Evolutionary conservation across 371 early-diverging fungal genomes (phyloP), one percentile per base, ranked within the genome.

Genomic region (Nematocida sp.): DNA sequence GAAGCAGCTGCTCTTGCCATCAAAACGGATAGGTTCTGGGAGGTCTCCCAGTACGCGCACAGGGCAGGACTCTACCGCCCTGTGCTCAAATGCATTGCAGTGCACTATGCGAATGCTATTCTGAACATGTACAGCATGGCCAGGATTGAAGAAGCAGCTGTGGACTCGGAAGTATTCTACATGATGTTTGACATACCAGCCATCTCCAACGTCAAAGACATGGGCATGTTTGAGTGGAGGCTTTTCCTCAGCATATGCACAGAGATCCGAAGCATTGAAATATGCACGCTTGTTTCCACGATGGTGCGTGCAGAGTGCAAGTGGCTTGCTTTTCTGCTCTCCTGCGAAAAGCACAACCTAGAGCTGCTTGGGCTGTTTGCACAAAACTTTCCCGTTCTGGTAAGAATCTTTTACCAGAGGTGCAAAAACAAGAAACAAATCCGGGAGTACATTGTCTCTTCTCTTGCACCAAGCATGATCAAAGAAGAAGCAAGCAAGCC

Each of bases 131-230:
- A 60, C 62, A 46, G 62, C n/a, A 37, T 70, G 27, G 36, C 74
- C 34, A 55, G 49, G 48, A 60, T 51, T 15, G 74, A 70, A 32
- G 52, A 70, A 38, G 62, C 27, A 27, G 74, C 74, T n/a, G 46
- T 70, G 13, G 62, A 60, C 32, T 15, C 74, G 34, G 74, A 70
- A 50, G 45, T 70, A 37, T 70, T 70, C 37, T 70, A 60, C 32
- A 37, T 70, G 37, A 76, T 70, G 38, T 70, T 70, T 62, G 74
- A 70, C 29, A 70, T 70, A 15, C 62, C 74, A 15, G 60, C 74
- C 4, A 57, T 70, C 8, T 2, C 13, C 3, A 29, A 70, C 38
- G 38, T 57, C 37, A 50, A 57, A 27, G 36, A 60, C 19, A 70
- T 70, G 74, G 31, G 37, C 27, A 19, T 31, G 17, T 70, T 57